Evolutionary conservation across 805 yeast genomes (phyloP).

Genomic region (Starmera caribaea): DNA sequence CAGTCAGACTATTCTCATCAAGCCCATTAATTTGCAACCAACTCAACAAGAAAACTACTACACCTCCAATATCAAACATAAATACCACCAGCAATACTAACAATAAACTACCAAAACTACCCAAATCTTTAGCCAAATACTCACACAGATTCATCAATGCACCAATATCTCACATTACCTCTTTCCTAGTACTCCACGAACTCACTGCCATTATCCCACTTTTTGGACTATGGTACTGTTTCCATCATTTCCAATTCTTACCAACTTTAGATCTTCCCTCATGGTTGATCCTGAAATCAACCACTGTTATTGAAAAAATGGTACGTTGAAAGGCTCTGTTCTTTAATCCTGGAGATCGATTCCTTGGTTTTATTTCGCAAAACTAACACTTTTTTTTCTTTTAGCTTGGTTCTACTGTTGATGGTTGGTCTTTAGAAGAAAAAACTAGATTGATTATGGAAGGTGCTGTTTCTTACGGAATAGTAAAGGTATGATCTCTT

Average conservation of each 20-base stretch:
- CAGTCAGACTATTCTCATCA: neutral
- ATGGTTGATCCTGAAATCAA: slow-evolving; percentile 52
- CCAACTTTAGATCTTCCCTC: slow-evolving; percentile 45
- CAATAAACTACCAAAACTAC: slow-evolving; percentile 29
- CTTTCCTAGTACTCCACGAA: slow-evolving; percentile 66
- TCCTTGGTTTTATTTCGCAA: no score
- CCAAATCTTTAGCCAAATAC: slow-evolving; percentile 40
- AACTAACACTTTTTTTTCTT: slow-evolving; percentile 15
- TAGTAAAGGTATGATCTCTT: slow-evolving; percentile 36
- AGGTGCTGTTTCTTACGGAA: slow-evolving; percentile 68
- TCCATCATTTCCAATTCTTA: slow-evolving; percentile 45
- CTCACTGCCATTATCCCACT: slow-evolving; percentile 66
- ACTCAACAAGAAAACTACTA: neutral
- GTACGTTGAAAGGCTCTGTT: no score
- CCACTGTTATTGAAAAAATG: slow-evolving; percentile 44
- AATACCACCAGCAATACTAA: slow-evolving; percentile 4
- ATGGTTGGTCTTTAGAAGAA: slow-evolving; percentile 32
- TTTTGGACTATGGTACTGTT: slow-evolving; percentile 54
- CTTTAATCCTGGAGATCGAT: no score
- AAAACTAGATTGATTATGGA: slow-evolving; percentile 49
- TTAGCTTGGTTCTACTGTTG: slow-evolving; percentile 15
- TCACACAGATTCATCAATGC: slow-evolving; percentile 41
- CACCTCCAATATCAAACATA: neutral
- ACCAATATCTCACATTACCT: slow-evolving; percentile 50
- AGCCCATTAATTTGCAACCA: neutral